Evolutionary conservation across 768 basidiomycete species (phyloP).

Genomic region (Pleurotus djamor): DNA sequence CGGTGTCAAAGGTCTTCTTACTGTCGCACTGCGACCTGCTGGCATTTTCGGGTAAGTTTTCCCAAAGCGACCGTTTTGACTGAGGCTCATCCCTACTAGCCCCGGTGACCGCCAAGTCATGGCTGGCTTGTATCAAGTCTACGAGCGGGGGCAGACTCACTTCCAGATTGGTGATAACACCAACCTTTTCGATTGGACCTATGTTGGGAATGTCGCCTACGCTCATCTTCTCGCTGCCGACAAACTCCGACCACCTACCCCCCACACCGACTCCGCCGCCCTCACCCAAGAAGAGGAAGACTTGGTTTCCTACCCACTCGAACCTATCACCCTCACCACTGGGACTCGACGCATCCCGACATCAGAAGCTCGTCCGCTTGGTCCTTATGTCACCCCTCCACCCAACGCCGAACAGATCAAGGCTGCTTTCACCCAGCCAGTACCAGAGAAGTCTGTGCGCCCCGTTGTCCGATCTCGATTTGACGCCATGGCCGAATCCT

Average conservation of each 20-base stretch:
- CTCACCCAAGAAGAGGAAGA: conserved; percentile 39
- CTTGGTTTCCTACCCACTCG: conserved; percentile 50
- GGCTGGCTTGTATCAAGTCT: conserved; percentile 75
- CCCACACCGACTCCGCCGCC: conserved; percentile 35
- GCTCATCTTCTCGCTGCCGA: conserved; percentile 95
- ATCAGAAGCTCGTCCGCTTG: conserved; percentile 76
- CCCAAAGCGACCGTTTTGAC: neutral
- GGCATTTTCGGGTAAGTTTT: conserved; percentile 89
- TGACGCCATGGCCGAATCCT: conserved; percentile 69
- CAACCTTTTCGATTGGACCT: conserved; percentile 95
- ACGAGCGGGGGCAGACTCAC: conserved; percentile 79
- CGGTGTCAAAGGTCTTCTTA: conserved; percentile 78
- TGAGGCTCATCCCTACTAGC: conserved; percentile 31
- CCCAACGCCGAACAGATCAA: conserved; percentile 56
- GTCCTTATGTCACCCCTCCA: conserved; percentile 70
- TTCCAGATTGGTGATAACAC: conserved; percentile 94
- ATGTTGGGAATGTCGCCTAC: conserved; percentile 92
- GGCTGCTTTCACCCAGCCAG: conserved; percentile 50
- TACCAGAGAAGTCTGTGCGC: conserved; percentile 33
- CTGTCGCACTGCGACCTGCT: conserved; percentile 88
- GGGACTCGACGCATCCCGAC: conserved; percentile 73
- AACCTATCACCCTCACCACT: conserved; percentile 62
- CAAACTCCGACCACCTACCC: conserved; percentile 59
- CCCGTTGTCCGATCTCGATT: conserved; percentile 76
- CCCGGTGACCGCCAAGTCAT: conserved; percentile 91